phyloP scores from a whole-genome alignment of 352 stramenopile species.

The Pythium guiyangense region DNA sequence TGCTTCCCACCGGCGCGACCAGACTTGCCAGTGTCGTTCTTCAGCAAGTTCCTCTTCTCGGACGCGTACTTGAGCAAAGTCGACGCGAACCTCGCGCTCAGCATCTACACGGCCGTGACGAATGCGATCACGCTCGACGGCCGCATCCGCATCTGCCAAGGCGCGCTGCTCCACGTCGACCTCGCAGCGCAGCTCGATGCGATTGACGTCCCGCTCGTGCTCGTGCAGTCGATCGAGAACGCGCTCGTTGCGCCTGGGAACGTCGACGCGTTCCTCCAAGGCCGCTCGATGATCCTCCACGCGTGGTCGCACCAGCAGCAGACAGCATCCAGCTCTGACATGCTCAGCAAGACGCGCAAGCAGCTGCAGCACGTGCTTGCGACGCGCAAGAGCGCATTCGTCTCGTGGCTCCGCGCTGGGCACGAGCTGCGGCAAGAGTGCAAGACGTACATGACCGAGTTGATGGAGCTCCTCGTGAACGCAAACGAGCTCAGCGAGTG shows the following conservation, averaged over 20 bases:
- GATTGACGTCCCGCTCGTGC: slow-evolving; percentile 71
- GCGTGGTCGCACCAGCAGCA: slow-evolving; percentile 77
- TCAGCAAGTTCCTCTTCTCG: slow-evolving; percentile 90
- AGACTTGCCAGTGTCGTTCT: slow-evolving; percentile 87
- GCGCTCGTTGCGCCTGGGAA: slow-evolving; percentile 83
- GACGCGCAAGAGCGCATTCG: slow-evolving; percentile 66
- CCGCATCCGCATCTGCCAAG: slow-evolving; percentile 73
- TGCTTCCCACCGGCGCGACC: slow-evolving; percentile 74
- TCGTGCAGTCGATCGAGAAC: slow-evolving; percentile 89
- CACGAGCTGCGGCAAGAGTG: slow-evolving; percentile 88
- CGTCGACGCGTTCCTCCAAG: slow-evolving; percentile 88
- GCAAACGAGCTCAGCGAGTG: slow-evolving; percentile 20
- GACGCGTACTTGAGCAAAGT: slow-evolving; percentile 84
- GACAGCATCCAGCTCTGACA: slow-evolving; percentile 17
- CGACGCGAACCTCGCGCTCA: slow-evolving; percentile 85
- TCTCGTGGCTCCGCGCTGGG: slow-evolving; percentile 84
- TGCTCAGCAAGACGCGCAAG: slow-evolving; percentile 44
- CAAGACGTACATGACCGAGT: slow-evolving; percentile 73
- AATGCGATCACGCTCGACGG: slow-evolving; percentile 91
- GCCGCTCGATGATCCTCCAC: slow-evolving; percentile 56
- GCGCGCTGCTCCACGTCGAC: slow-evolving; percentile 75
- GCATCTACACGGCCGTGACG: slow-evolving; percentile 91
- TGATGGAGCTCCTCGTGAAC: slow-evolving; percentile 80
- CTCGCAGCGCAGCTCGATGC: slow-evolving; percentile 41
- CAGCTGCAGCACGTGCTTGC: slow-evolving; percentile 50